Base-by-base conservation (phyloP, 768 basidiomycete species). In the Lactarius quietus region DNA sequence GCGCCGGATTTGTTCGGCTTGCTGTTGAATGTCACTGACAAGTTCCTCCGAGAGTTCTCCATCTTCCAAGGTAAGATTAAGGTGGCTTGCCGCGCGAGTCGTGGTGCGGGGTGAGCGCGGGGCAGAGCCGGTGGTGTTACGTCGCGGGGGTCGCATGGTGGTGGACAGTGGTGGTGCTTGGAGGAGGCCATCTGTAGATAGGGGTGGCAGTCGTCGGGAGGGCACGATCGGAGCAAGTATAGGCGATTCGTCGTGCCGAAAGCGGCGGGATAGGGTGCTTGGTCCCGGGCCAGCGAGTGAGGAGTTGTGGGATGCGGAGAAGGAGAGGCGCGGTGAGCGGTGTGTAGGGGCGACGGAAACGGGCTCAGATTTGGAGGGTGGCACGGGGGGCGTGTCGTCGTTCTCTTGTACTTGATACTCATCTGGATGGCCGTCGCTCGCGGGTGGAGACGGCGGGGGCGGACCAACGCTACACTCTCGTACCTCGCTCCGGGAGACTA, bases 1-100 rank as follows among this genome's bases (percentile, higher is more conserved):
- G 56, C 88, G 76, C 58, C 95, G 79, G 60, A 97, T 93, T 68
- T 86, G 86, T 69, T 96, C 94, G 0, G 92, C 93, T 69, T 95
- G 90, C n/a, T 87, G 80, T 71, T 94, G 84, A 52, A 97, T 97
- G 72, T 94, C 92, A 35, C 84, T 81, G 51, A 88, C 88, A 0
- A 93, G 81, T 69, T 86, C 88, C 38, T 78, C 81, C 33, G 80
- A 78, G 20, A 77, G 76, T 48, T 79, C 78, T 0, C 71, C 69
- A 5, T 79, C 79, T 56, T 83, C 81, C 45, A 55, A 67, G 70
- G 61, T 70, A 70, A 54, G 74, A 72, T 74, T 74, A 26, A 77
- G 72, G 38, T 79, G 78, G 9, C 76, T 70, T 20, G 43, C 41
- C 8, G 56, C 68, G 61, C 51, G 70, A 15, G 45, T 26, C 6